phyloP scores from a whole-genome alignment of 2,329 filamentous ascomycete genomes.

The Dryadomyces quercus-mongolicae region DNA sequence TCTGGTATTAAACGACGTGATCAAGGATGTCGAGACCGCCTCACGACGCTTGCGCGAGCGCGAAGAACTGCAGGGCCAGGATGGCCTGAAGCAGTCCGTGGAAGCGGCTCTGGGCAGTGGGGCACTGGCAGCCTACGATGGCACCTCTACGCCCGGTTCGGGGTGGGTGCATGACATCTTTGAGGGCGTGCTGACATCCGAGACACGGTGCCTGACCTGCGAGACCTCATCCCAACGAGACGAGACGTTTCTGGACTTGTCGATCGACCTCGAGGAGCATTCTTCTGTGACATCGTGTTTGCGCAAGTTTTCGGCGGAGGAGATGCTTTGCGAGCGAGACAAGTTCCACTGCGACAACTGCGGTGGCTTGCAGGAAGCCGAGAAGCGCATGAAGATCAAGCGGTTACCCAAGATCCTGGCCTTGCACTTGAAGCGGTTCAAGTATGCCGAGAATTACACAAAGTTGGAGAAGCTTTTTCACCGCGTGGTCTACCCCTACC shows the following conservation, averaged over 20 bases:
- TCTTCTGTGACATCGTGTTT: constrained; percentile 93
- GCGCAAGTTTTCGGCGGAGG: constrained; percentile 91
- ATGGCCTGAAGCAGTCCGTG: constrained; percentile 39
- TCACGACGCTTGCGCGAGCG: constrained; percentile 40
- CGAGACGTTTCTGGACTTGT: constrained; percentile 90
- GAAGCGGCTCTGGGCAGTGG: constrained; percentile 25
- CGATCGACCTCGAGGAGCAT: constrained; percentile 89
- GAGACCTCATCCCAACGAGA: constrained; percentile 92
- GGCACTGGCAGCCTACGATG: constrained; percentile 18
- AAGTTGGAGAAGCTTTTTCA: constrained; percentile 94
- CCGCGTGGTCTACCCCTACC: constrained; percentile 91
- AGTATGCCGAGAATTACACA: constrained; percentile 93
- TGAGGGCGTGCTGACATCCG: constrained; percentile 85
- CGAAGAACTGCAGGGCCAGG: constrained; percentile 16
- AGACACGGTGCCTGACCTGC: constrained; percentile 92
- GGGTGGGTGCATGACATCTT: constrained; percentile 97
- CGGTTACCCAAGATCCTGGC: constrained; percentile 82
- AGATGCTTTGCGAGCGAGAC: constrained; percentile 96
- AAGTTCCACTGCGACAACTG: constrained; percentile 99
- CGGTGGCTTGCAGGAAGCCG: constrained; percentile 89
- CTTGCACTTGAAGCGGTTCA: constrained; percentile 91
- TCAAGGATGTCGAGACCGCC: constrained; percentile 83
- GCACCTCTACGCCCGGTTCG: constrained; percentile 47
- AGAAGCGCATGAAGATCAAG: constrained; percentile 99
- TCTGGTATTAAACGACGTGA: constrained; percentile 87